Base-by-base conservation (phyloP, 2,329 filamentous ascomycete genomes). In the Diplocarpon rosae region DNA sequence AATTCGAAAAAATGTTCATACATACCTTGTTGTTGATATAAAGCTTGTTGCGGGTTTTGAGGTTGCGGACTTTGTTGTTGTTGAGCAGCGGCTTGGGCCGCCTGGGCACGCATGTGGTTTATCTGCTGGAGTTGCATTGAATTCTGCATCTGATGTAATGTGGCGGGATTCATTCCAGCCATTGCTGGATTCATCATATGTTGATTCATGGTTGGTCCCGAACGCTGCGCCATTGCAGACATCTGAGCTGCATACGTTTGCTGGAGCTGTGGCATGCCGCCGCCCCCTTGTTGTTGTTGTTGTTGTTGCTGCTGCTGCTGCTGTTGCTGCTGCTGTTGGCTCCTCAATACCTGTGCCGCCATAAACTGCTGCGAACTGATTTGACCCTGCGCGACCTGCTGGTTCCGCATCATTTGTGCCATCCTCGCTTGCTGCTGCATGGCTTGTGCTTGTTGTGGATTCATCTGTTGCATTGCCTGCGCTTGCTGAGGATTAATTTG, bases 161-260 rank as follows among this genome's bases (percentile, higher is more conserved):
- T 56, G 1, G 65, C 63, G 37, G 67, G 59, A 29, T 67, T 66
- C 45, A 68, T 65, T 59, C 49, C 68, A 57, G 43, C 57, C 58
- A 43, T 56, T 46, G 32, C 64, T 61, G 55, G 65, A 65, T 47
- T 51, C 44, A 55, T 54, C 39, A 60, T 57, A 39, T 57, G 55
- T 32, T 54, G 54, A 28, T 55, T 52, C 52, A 58, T 57, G 27
- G 53, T 55, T 29, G 48, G 51, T 30, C 43, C 48, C 24, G 46
- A 46, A 24, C 41, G 48, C 13, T 46, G 42, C 11, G 45, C 47
- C 49, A 56, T 52, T 2, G 52, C 49, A 33, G 48, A 46, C 50
- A 56, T 52, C 32, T 53, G 50, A 28, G 52, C 46, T 2, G 50
- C 43, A 45, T 56, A 56, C 29, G 49, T 43, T 36, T 54, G 54